phyloP scores from a whole-genome alignment of 2,329 filamentous ascomycete species.

The Fusarium sp. region DNA sequence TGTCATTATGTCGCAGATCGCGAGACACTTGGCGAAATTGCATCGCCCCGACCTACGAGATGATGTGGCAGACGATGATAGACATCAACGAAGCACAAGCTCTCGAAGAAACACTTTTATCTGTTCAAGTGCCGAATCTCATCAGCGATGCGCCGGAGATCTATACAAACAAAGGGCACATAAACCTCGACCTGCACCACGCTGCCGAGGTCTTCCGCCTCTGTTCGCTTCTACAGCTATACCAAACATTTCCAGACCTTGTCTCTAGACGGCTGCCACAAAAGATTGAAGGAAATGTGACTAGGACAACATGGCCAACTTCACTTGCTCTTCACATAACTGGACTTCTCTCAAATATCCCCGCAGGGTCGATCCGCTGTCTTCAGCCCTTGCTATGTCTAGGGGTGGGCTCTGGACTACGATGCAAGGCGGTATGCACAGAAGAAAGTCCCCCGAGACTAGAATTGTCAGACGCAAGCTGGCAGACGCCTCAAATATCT shows the following conservation, averaged over 20 bases:
- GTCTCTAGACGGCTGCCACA: slow-evolving; percentile 51
- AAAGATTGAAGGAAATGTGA: slow-evolving; percentile 15
- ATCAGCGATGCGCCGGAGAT: slow-evolving; percentile 5
- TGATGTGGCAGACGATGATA: slow-evolving; percentile 42
- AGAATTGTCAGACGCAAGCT: slow-evolving; percentile 7
- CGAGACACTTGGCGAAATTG: slow-evolving; percentile 39
- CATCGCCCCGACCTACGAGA: slow-evolving; percentile 35
- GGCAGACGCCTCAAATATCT: background rate
- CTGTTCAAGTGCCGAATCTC: slow-evolving; percentile 28
- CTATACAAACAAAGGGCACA: slow-evolving; percentile 1
- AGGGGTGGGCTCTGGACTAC: slow-evolving; percentile 25
- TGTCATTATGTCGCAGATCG: slow-evolving; percentile 41
- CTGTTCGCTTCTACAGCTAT: slow-evolving; percentile 56
- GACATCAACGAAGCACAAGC: slow-evolving; percentile 40
- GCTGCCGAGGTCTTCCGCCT: slow-evolving; percentile 58
- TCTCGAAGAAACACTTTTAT: slow-evolving; percentile 38
- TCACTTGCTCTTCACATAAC: slow-evolving; percentile 34
- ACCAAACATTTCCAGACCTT: slow-evolving; percentile 57
- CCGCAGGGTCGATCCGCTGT: slow-evolving; percentile 30
- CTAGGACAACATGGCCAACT: slow-evolving; percentile 31
- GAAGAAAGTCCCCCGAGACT: slow-evolving; percentile 11
- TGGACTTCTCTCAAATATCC: slow-evolving; percentile 15
- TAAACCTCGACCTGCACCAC: slow-evolving; percentile 49
- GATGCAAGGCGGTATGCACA: slow-evolving; percentile 18
- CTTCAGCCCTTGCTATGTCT: slow-evolving; percentile 27